Percentiles rank a stretch among this genome's conserved stretches.
phyloP scores from a whole-genome alignment of 305 asterid species.

The Fraxinus greggii region DNA sequence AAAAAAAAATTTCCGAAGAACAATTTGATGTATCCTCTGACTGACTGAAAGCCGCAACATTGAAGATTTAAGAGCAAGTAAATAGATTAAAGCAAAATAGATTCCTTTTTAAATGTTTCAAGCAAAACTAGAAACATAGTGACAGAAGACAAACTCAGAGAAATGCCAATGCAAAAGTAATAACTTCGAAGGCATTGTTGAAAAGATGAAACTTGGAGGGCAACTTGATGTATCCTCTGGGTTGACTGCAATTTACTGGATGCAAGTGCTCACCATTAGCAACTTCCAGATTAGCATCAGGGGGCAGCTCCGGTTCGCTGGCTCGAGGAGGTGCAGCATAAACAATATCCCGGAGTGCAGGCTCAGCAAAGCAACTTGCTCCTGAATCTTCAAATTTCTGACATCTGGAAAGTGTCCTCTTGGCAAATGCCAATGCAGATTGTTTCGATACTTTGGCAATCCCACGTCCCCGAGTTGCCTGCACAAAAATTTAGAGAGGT shows the following conservation, averaged over 20 bases:
- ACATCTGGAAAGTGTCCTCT: conserved; percentile 79
- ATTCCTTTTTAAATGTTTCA: neutral
- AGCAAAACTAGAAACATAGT: conserved; percentile 1
- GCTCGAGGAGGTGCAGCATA: conserved; percentile 71
- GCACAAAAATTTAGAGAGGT: conserved; percentile 34
- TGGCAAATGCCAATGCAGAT: conserved; percentile 73
- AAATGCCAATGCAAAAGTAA: neutral
- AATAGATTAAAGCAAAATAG: neutral
- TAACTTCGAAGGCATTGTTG: neutral
- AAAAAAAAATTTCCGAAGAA: neutral
- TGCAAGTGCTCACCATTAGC: conserved; percentile 43
- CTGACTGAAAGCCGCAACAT: neutral
- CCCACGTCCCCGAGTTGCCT: conserved; percentile 92
- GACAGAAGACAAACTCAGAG: neutral
- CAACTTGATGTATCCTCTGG: neutral
- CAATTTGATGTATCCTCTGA: neutral
- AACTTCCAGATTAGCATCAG: conserved; percentile 36
- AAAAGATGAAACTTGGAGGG: neutral
- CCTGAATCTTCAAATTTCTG: conserved; percentile 69
- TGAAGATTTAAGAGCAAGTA: neutral
- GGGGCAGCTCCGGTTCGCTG: conserved; percentile 49
- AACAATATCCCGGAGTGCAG: conserved; percentile 67
- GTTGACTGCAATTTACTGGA: neutral
- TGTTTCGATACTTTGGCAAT: conserved; percentile 71
- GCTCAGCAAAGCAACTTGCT: conserved; percentile 73